Base-by-base conservation (phyloP, 768 basidiomycete genomes). In the Lactarius sanguifluus region DNA sequence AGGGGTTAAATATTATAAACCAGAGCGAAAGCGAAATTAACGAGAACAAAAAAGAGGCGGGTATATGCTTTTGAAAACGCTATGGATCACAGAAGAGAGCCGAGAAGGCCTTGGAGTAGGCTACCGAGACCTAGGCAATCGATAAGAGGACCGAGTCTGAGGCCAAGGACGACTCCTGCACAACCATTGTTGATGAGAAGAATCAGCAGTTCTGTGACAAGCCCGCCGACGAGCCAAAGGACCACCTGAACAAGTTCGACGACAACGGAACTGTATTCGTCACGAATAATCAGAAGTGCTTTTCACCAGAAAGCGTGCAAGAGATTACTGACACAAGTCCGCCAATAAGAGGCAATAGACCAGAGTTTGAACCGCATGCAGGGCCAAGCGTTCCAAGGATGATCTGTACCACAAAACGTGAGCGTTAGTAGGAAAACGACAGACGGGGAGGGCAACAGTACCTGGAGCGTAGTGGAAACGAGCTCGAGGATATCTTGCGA, bases 131-230 rank as follows among this genome's bases (percentile, higher is more conserved):
- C 62, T 23, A 63, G 34, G 20, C 12, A 15, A 30, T 45, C 12
- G 16, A 67, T 32, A 18, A 67, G 41, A 32, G 18, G 13, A 6
- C 6, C 23, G 25, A 67, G 52, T 1, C 40, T 45, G 20, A 67
- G 62, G 5, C 28, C n/a, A 38, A 59, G 41, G 41, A 67, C 36
- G 62, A 45, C 5, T 34, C 13, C 16, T 15, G 36, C 62, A 18
- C 62, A 67, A 45, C 62, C 62, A 30, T 67, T 67, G 18, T 52
- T 25, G n/a, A 67, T 36, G 62, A 67, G 66, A 28, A 67, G 62
- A 55, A 32, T 5, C 6, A 64, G 30, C 16, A 67, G 66, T 20
- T 64, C 30, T 12, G 12, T 16, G 23, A 67, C 57, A 4, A 55
- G 34, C 9, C 12, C 58, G 23, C 58, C 66, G 12, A 59, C 62